Evolutionary conservation across 371 early-diverging fungal genomes (phyloP), one percentile per base, ranked within the genome.

Genomic region (Lichtheimia ornata): DNA sequence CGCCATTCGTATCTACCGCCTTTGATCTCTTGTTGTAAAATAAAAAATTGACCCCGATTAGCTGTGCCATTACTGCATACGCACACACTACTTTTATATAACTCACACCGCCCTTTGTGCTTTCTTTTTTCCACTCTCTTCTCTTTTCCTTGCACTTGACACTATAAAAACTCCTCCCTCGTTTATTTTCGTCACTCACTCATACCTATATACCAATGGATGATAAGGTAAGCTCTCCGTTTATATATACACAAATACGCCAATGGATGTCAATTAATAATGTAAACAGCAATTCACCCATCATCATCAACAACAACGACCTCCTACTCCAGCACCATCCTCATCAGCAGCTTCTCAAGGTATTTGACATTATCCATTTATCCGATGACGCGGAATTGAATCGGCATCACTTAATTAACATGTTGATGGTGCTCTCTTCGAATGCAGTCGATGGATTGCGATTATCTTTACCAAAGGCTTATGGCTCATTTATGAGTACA

Each of bases 1-100:
- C 62, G 78, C 78, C n/a, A 51, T 56, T 9, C 55, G 63, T 24
- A 60, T 65, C 44, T 65, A 65, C 45, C 66, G 61, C 42, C 43
- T 56, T 35, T 11, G n/a, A 43, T 27, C 57, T n/a, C n/a, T n/a
- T 55, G 52, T 52, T 35, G 35, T 35, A 35, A 52, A 27, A 52
- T 18, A 52, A 52, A 52, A 52, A 45, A 9, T 35, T 35, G 35
- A 35, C 35, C 35, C 35, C 35, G 35, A 35, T 35, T 35, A 35
- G 35, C 35, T 35, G 35, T 35, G 35, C 35, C 35, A 35, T 35
- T 35, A 35, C 35, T 35, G 35, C 35, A 35, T 35, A 35, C 35
- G 11, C 35, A 14, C 15, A 14, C 15, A 18, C 24, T 56, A 44
- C 41, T 56, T 56, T 41, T 25, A 24, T 25, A 24, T 25, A 24